Percentiles rank a stretch among this genome's conserved stretches.
phyloP scores from a whole-genome alignment of 2,329 filamentous ascomycete species.

The Colletotrichum liaoningense region DNA sequence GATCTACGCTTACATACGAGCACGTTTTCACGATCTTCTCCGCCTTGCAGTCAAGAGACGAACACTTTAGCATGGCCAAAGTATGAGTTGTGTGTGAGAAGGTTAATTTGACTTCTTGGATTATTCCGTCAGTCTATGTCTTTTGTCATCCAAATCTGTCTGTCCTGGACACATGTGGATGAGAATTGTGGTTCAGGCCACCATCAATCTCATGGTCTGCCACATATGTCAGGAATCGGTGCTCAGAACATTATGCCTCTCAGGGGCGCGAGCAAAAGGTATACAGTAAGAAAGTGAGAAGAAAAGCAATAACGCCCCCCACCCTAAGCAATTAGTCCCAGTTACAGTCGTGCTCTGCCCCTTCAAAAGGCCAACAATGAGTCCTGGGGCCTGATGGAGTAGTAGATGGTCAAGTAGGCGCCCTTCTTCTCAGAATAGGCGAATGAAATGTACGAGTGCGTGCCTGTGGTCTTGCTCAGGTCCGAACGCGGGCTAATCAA shows the following conservation, averaged over 20 bases:
- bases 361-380: conserved; percentile 25
- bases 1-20: not conserved
- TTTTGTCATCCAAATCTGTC: not conserved
- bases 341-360: not conserved
- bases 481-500: conserved; percentile 28
- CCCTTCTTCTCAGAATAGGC: conserved; percentile 37
- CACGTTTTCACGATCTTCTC: not conserved
- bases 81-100: not conserved
- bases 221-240: not conserved
- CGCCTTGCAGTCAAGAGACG: not conserved
- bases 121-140: not conserved
- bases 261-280: not conserved
- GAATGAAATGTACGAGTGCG: conserved; percentile 38
- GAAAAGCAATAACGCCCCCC: not conserved
- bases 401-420: conserved; percentile 38
- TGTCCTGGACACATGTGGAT: not conserved
- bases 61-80: not conserved
- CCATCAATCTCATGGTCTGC: not conserved
- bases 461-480: conserved; percentile 10
- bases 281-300: not conserved
- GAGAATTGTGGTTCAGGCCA: not conserved
- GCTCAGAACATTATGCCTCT: not conserved
- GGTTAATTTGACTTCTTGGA: not conserved
- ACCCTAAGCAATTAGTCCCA: not conserved
- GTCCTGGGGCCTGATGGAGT: conserved; percentile 34